Evolutionary conservation across 2,329 filamentous ascomycete genomes (phyloP).

Genomic region (Neoarthrinium moseri): DNA sequence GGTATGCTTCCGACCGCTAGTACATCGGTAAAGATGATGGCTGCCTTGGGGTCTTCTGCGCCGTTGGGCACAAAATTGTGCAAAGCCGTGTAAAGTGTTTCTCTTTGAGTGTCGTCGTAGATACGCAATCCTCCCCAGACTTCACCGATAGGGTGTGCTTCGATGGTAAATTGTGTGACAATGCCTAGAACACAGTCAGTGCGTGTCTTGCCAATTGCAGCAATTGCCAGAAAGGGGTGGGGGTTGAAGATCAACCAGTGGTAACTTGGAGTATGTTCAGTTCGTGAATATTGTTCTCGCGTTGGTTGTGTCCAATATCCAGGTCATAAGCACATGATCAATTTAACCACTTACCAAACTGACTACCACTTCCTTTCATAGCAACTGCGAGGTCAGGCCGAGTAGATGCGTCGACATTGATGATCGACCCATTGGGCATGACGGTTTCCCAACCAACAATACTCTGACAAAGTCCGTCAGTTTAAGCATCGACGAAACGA

Average conservation of each 20-base stretch:
- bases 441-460: constrained; percentile 26
- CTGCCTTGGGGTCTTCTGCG: constrained; percentile 23
- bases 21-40: constrained; percentile 30
- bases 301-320: not conserved
- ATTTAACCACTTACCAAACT: constrained; percentile 21
- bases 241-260: too few relatives aligned
- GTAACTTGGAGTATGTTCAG: too few relatives aligned
- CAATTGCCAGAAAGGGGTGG: too few relatives aligned
- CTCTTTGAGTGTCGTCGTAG: constrained; percentile 24
- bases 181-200: constrained; percentile 30
- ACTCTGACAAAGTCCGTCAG: constrained; percentile 7
- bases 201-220: constrained; percentile 24
- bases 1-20: constrained; percentile 15
- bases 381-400: constrained; percentile 24
- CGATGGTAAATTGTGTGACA: constrained; percentile 29
- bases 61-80: constrained; percentile 28
- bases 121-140: constrained; percentile 35
- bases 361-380: constrained; percentile 25
- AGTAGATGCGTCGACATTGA: constrained; percentile 20
- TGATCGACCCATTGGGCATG: constrained; percentile 21
- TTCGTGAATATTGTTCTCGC: too few relatives aligned
- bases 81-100: constrained; percentile 27
- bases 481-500: not conserved
- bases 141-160: constrained; percentile 26
- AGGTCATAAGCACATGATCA: not conserved